phyloP scores from a whole-genome alignment of 1,284 basidiomycete genomes.

The Fistulinella cinereoalba region DNA sequence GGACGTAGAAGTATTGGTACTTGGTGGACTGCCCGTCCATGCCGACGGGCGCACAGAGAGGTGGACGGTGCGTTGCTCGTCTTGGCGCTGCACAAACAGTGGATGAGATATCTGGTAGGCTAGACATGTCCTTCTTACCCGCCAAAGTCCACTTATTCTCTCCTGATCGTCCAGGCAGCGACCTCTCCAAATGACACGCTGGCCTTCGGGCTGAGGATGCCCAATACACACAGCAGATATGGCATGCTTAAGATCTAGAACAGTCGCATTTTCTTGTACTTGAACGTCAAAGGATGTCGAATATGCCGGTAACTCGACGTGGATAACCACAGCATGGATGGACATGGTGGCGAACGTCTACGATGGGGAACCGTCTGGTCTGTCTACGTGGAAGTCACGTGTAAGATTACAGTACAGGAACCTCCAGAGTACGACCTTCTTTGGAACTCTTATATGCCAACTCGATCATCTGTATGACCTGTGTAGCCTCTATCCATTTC shows the following conservation, averaged over 20 bases:
- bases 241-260: slow-evolving; percentile 65
- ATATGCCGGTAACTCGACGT: slow-evolving; percentile 72
- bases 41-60: slow-evolving; percentile 73
- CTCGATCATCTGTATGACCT: slow-evolving; percentile 73
- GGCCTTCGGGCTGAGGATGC: slow-evolving; percentile 62
- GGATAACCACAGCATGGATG: slow-evolving; percentile 50
- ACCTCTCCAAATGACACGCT: slow-evolving; percentile 73
- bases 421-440: slow-evolving; percentile 51
- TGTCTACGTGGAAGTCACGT: slow-evolving; percentile 35
- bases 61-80: slow-evolving; percentile 63
- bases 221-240: slow-evolving; percentile 62
- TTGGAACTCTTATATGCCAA: slow-evolving; percentile 61
- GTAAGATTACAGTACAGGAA: slow-evolving; percentile 23
- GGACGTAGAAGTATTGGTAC: slow-evolving; percentile 14
- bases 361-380: neutral
- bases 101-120: slow-evolving; percentile 9
- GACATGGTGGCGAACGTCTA: slow-evolving; percentile 26
- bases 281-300: slow-evolving; percentile 61
- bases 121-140: slow-evolving; percentile 42
- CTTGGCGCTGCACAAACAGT: slow-evolving; percentile 41
- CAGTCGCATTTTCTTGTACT: slow-evolving; percentile 47
- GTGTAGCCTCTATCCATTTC: slow-evolving; percentile 68
- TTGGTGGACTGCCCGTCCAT: slow-evolving; percentile 57
- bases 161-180: slow-evolving; percentile 64
- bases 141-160: slow-evolving; percentile 65